Percentiles rank a stretch among this genome's conserved stretches.
Evolutionary conservation across 1,139 yeast species (phyloP).

Genomic region (Blastobotrys arbuscula): DNA sequence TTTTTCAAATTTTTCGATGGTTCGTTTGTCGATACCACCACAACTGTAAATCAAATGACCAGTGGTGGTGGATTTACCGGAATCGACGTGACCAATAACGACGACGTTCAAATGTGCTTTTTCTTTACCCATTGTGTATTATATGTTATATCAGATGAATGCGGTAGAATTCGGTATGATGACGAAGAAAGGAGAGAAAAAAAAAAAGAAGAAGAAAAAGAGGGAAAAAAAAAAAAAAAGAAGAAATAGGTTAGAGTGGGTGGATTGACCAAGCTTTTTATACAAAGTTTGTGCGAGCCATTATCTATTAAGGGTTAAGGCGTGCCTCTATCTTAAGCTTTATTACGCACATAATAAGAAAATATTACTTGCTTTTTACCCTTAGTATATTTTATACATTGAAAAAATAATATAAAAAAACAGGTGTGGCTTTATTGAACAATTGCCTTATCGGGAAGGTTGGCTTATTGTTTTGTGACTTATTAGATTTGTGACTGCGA

Average conservation of each 20-base stretch:
- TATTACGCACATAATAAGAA: too few species aligned
- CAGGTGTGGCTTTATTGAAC: background rate
- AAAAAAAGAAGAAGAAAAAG: constrained; percentile 14
- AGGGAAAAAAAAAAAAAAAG: background rate
- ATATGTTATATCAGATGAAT: constrained; percentile 37
- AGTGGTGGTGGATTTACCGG: constrained; percentile 97
- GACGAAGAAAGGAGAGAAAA: constrained; percentile 33
- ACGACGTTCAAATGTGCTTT: constrained; percentile 98
- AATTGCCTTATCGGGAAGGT: background rate
- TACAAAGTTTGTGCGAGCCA: constrained; percentile 3
- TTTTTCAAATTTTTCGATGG: constrained; percentile 97
- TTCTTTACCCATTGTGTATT: constrained; percentile 64
- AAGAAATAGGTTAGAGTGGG: constrained; percentile 10
- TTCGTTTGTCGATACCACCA: constrained; percentile 92
- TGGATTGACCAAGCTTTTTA: constrained; percentile 1
- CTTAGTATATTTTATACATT: too few species aligned
- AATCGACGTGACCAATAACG: constrained; percentile 99
- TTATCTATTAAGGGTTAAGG: too few species aligned
- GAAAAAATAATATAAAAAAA: background rate
- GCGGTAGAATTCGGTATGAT: constrained; percentile 41
- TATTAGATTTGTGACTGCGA: too few species aligned
- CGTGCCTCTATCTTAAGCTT: too few species aligned
- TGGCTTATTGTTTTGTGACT: too few species aligned
- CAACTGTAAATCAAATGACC: constrained; percentile 98
- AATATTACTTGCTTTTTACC: too few species aligned